Evolutionary conservation across 768 basidiomycete species (phyloP).

Genomic region (Trametes villosa): DNA sequence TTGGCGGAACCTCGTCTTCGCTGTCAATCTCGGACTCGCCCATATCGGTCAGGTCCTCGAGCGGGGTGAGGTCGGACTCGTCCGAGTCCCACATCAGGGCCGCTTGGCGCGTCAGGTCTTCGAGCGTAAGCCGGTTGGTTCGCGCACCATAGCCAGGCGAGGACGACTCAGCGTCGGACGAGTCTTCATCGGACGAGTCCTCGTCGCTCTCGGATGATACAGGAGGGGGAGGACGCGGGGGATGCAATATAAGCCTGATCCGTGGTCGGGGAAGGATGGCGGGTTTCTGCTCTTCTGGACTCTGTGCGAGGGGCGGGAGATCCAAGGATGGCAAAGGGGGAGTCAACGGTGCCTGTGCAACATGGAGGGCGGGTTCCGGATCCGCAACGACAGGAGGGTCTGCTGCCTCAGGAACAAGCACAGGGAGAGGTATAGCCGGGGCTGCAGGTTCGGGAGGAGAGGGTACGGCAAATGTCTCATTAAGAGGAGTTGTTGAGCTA

Average conservation of each 20-base stretch:
- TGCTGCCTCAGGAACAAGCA: no score
- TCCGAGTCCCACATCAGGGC: slow-evolving; percentile 25
- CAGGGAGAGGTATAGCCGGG: no score
- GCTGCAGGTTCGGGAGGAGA: background rate
- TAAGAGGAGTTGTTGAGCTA: background rate
- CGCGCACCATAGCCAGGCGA: background rate
- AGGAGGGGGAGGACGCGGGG: background rate
- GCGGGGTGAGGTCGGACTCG: slow-evolving; percentile 32
- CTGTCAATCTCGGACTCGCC: slow-evolving; percentile 24
- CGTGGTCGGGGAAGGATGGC: background rate
- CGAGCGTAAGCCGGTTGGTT: background rate
- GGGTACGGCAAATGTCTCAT: background rate
- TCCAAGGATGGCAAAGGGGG: background rate
- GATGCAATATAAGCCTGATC: background rate
- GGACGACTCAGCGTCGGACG: background rate
- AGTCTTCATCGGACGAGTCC: background rate
- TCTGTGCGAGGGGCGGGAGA: background rate
- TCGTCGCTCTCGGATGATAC: background rate
- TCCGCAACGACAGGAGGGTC: no score
- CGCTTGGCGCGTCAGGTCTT: background rate
- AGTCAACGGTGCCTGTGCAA: background rate
- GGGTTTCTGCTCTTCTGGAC: background rate
- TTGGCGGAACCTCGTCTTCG: slow-evolving; percentile 10
- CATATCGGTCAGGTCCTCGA: slow-evolving; percentile 24
- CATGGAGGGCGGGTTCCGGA: background rate